A percentile compares a stretch with the other conserved stretches of the same genome.
Conservation (phyloP, 192 early-diverging fungal genomes). For the Coemansia sp. region DNA sequence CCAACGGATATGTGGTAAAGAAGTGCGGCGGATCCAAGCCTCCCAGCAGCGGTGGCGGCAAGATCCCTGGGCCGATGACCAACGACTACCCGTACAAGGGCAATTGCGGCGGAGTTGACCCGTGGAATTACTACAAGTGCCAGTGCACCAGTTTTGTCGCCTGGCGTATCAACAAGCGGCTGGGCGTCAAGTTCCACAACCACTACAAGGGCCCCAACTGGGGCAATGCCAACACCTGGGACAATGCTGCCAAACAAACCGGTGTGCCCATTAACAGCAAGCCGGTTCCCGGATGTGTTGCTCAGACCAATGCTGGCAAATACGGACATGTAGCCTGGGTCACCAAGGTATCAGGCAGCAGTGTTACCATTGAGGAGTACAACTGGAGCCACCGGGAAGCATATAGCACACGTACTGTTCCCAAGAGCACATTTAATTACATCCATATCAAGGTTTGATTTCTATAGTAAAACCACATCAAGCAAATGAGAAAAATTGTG, state of each 20-base stretch:
- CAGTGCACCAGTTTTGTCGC: constrained; percentile 50
- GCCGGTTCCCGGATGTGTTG: constrained; percentile 18
- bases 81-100: constrained; percentile 45
- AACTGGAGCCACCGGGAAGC: constrained; percentile 13
- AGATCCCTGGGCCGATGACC: constrained; percentile 31
- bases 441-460: constrained; percentile 26
- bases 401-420: constrained; percentile 29
- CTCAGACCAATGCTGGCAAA: constrained; percentile 24
- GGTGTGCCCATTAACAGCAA: constrained; percentile 22
- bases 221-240: constrained; percentile 27
- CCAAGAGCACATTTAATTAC: constrained; percentile 38
- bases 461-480: background rate
- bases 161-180: constrained; percentile 46
- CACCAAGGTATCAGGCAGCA: constrained; percentile 36
- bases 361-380: constrained; percentile 40
- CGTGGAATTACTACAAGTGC: constrained; percentile 41
- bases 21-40: constrained; percentile 23
- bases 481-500: too few relatives aligned
- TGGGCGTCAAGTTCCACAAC: constrained; percentile 46
- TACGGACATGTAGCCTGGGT: constrained; percentile 43
- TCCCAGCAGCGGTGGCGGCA: constrained; percentile 13
- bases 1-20: constrained; percentile 21
- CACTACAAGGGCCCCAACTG: constrained; percentile 35
- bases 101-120: constrained; percentile 24
- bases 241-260: constrained; percentile 16